Conservation (phyloP, 2,329 filamentous ascomycete genomes). For the Alternaria gansuensis region DNA sequence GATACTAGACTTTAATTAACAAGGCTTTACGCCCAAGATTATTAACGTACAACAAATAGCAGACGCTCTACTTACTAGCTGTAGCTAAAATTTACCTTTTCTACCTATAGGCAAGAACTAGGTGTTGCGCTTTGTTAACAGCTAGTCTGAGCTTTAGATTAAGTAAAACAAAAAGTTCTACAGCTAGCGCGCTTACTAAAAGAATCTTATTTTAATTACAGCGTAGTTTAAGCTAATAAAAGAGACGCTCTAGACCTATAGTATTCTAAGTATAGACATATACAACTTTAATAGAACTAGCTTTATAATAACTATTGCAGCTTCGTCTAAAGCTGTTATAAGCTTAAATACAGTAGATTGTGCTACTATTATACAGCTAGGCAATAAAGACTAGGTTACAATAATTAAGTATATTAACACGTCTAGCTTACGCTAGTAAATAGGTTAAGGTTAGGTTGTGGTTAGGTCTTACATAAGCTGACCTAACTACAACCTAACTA, state of each 20-base stretch:
- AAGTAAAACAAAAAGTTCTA: conserved; percentile 19
- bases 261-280: conserved; percentile 1
- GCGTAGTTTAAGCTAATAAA: neutral
- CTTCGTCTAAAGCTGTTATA: conserved; percentile 2
- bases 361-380: conserved; percentile 15
- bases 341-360: conserved; percentile 13
- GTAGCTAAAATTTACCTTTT: conserved; percentile 13
- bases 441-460: too few relatives aligned
- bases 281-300: conserved; percentile 31
- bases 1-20: conserved; percentile 15
- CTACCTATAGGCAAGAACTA: conserved; percentile 18
- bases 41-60: conserved; percentile 13
- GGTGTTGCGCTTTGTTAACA: conserved; percentile 19
- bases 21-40: conserved; percentile 5
- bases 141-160: conserved; percentile 20
- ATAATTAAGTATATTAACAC: conserved; percentile 7
- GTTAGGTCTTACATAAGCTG: too few relatives aligned
- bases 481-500: too few relatives aligned
- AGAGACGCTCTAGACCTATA: too few relatives aligned
- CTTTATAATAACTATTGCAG: conserved; percentile 24
- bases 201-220: conserved; percentile 16
- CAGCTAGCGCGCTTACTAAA: conserved; percentile 13
- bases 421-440: too few relatives aligned
- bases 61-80: conserved; percentile 6
- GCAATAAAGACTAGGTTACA: conserved; percentile 10